A percentile compares a stretch with the other conserved stretches of the same genome.
Conservation (phyloP, 1,284 basidiomycete genomes). For the Kwoniella shivajii region DNA sequence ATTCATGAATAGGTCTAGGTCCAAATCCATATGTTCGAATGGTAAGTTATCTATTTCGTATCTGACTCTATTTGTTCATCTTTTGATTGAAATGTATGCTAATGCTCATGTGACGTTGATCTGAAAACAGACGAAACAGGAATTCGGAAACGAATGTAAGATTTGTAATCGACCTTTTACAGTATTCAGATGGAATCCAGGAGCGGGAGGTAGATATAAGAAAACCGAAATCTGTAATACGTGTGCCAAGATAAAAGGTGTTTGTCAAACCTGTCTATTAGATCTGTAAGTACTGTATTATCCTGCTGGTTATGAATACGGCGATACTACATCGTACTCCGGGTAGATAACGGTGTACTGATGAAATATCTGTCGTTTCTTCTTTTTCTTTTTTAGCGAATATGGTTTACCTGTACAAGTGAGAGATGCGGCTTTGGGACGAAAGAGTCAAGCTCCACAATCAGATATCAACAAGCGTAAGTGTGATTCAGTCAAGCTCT, state of each 20-base stretch:
- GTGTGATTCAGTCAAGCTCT: constrained; percentile 11
- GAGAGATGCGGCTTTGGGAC: constrained; percentile 87
- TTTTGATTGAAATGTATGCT: background rate
- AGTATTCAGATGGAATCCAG: constrained; percentile 98
- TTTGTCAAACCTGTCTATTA: constrained; percentile 96
- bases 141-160: constrained; percentile 86
- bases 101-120: background rate
- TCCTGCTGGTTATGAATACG: no score
- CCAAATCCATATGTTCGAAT: constrained; percentile 86
- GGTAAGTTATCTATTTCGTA: constrained; percentile 59
- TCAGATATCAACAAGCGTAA: constrained; percentile 85
- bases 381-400: constrained; percentile 57
- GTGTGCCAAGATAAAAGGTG: constrained; percentile 97
- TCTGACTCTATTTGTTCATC: background rate
- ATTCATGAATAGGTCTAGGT: constrained; percentile 66
- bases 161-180: constrained; percentile 93
- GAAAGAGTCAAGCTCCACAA: constrained; percentile 85
- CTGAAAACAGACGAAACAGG: constrained; percentile 78
- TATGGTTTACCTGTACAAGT: constrained; percentile 97
- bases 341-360: no score
- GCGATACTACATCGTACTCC: no score
- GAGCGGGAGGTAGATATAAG: constrained; percentile 87
- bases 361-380: background rate
- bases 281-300: constrained; percentile 67
- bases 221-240: constrained; percentile 98